Evolutionary conservation across 2,329 filamentous ascomycete species (phyloP), one percentile per base, ranked within the genome.

Genomic region (Fusarium miscanthi): DNA sequence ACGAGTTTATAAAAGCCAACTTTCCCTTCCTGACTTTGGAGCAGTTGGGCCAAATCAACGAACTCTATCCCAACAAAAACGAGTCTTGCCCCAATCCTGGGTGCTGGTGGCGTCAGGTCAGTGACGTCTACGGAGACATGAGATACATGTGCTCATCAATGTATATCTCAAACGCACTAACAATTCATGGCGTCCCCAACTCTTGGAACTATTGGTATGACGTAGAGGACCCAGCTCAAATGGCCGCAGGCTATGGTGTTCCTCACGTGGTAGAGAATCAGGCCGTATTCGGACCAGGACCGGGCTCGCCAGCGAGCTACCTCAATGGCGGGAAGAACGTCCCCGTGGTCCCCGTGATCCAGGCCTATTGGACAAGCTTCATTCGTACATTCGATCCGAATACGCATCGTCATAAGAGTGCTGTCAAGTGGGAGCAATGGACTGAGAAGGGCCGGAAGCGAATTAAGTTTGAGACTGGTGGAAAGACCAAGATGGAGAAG

Each of bases 311-410:
- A 0, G 76, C 77, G 5, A 90, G 87, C 51, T 94, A 93, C 73
- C 78, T 79, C 12, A 77, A 82, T 1, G 84, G 83, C 6, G 83
- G 82, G 19, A 80, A 81, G 19, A 94, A 94, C 71, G 86, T 82
- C 3, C 77, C 78, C 0, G 89, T 92, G 10, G 85, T 92, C 2
- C 84, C 87, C 0, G 81, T 92, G 0, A 87, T 92, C 33, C 91
- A 93, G 76, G 87, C 85, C 0, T 95, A 94, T 80, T 94, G 92
- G 91, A 88, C 90, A 3, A 93, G 90, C 71, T 95, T 95, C 77
- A 89, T 95, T 67, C 82, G 87, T 31, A 85, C 84, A 1, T 85
- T 89, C 41, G 84, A 95, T 78, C 93, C 93, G 0, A 95, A 94
- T 43, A 61, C 72, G 46, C 66, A 82, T 63, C 76, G 81, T 21